A percentile compares a stretch with the other conserved stretches of the same genome.
Evolutionary conservation across 208 protist genomes (phyloP).

Genomic region (Borovskyia barvae): DNA sequence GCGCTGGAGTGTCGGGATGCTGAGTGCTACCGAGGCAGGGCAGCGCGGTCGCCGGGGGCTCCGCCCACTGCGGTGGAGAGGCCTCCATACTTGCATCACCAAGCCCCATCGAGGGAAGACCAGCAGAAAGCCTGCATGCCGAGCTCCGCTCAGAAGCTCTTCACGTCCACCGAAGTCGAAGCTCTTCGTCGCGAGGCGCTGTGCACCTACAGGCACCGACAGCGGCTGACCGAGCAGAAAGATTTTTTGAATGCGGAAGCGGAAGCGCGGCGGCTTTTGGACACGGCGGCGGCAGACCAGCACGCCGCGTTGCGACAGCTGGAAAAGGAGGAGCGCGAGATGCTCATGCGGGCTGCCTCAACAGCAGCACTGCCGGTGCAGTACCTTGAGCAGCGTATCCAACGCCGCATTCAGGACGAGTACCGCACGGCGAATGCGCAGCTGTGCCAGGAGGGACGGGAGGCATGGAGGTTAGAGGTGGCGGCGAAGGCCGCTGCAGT

Average conservation of each 20-base stretch:
- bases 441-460: conserved; percentile 45
- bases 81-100: too few relatives aligned
- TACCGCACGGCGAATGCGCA: conserved; percentile 7
- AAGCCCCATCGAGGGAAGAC: too few relatives aligned
- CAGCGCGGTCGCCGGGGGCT: too few relatives aligned
- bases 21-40: too few relatives aligned
- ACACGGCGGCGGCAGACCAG: conserved; percentile 3
- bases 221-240: conserved; percentile 10
- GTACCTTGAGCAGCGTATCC: conserved; percentile 24
- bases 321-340: background rate
- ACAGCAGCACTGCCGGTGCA: conserved; percentile 10
- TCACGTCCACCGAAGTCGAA: conserved; percentile 12
- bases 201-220: conserved; percentile 2
- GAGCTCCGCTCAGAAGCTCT: conserved; percentile 8
- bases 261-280: conserved; percentile 11
- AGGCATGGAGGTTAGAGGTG: conserved; percentile 49
- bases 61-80: too few relatives aligned
- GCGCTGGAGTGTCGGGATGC: too few relatives aligned
- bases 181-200: conserved; percentile 16
- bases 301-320: background rate
- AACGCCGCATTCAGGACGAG: conserved; percentile 10
- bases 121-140: background rate
- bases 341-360: conserved; percentile 4
- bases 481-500: background rate
- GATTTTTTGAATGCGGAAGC: conserved; percentile 9